Base-by-base conservation (phyloP, 305 asterid species). In the Striga hermonthica region DNA sequence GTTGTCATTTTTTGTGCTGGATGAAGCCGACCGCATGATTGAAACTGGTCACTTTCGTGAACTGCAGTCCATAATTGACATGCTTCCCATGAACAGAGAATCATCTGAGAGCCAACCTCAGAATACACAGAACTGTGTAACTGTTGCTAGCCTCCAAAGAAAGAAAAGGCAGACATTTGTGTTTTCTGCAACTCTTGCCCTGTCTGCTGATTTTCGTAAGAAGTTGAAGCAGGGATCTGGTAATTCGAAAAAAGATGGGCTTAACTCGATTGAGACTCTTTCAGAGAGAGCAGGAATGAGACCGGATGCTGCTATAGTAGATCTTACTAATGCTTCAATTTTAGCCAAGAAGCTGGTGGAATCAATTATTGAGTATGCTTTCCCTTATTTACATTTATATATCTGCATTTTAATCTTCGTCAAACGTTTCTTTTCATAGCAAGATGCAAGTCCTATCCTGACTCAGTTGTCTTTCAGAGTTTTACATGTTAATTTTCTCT, bases 1-100 rank as follows among this genome's bases (percentile, higher is more conserved):
- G 43, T 79, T 93, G 78, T 90, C 99, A 22, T 93, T 90, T 79
- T 93, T 90, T 84, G 96, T 90, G 76, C 84, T 93, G 81, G 99
- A 93, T 54, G 99, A 93, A 83, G 99, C 99, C 62, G 99, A 93
- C 69, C 99, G 97, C 76, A 93, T 93, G 99, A 81, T 93, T 67
- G 96, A 93, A 72, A 78, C 81, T 59, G 99, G 99, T 43, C 99
- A 93, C 80, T 93, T 90, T 74, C 96, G 83, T 6, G 97, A 93
- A 83, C 74, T 93, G 70, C 99, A 90, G 72, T 93, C 96, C 69
- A 90, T 93, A 71, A 80, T 93, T 57, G 97, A 90, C 79, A 88
- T 86, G 99, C 96, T 93, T 79, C 99, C 99, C 4, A 72, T 80
- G 77, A 62, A 74, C 73, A 81, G 76, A 67, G 86, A 81, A 72